Percentiles rank a stretch among this genome's conserved stretches.
Conservation (phyloP, 176 grass and related monocot genomes). For the Triticum turgidum region DNA sequence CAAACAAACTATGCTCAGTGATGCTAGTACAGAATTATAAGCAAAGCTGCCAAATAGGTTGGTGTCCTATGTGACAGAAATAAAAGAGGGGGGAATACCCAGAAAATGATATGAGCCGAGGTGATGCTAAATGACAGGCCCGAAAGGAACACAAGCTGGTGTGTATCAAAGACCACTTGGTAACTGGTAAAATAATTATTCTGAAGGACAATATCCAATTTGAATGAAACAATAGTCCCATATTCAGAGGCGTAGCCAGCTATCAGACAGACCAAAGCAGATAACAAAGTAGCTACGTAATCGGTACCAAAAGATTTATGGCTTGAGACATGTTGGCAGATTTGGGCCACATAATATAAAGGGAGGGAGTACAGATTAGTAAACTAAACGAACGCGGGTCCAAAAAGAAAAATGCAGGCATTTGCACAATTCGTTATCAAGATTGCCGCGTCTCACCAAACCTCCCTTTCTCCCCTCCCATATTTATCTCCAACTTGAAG, state of each 20-base stretch:
- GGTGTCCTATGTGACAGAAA: background rate
- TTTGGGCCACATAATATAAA: constrained; percentile 43
- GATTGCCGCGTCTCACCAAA: constrained; percentile 9
- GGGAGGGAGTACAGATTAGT: constrained; percentile 7
- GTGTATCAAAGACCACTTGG: background rate
- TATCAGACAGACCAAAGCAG: constrained; percentile 4
- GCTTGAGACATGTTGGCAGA: constrained; percentile 22
- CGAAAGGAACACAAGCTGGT: background rate
- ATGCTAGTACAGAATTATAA: background rate
- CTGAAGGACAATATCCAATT: background rate
- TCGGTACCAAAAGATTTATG: background rate
- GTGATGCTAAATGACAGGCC: background rate
- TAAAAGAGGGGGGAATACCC: background rate
- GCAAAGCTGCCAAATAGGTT: too few species aligned
- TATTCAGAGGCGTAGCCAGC: background rate
- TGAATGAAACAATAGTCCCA: constrained; percentile 3
- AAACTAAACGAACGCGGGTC: constrained; percentile 3
- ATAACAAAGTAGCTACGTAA: background rate
- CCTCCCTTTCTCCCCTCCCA: constrained; percentile 29
- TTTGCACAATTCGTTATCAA: constrained; percentile 17
- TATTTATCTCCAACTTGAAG: constrained; percentile 33
- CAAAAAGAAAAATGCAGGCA: constrained; percentile 30
- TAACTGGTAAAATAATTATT: constrained; percentile 7
- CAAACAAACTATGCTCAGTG: background rate
- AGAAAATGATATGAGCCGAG: background rate